These are phyloP conservation scores for Microstroma glucosiphilum DNA, from an alignment of 1,284 basidiomycete species.

Conservation along the genomic window DNA sequence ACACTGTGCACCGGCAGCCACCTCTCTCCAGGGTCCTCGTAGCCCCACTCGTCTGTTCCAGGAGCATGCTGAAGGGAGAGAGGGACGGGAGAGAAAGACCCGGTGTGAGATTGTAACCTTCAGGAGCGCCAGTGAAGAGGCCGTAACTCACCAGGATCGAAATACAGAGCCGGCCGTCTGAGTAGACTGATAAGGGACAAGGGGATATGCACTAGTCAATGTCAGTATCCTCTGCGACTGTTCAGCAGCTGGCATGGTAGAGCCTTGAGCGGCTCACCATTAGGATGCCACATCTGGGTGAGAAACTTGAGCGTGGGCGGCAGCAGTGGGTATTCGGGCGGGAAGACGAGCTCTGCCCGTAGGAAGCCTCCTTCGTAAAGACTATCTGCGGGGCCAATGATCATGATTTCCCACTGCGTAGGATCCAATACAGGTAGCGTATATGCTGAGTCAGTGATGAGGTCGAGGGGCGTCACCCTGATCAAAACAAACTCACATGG, in stretches of 20 bases:
- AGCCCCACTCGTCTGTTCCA: conserved; percentile 94
- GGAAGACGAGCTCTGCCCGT: conserved; percentile 47
- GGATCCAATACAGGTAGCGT: background rate
- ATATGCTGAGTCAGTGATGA: background rate
- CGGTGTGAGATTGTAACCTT: background rate
- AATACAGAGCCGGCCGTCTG: conserved; percentile 84
- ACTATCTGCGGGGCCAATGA: conserved; percentile 49
- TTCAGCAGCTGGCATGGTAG: no score
- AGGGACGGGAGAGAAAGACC: conserved; percentile 14
- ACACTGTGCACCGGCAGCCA: conserved; percentile 97
- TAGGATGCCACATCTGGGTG: conserved; percentile 98
- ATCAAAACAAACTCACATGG: conserved; percentile 15
- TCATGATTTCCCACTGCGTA: conserved; percentile 48
- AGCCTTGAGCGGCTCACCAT: conserved; percentile 66
- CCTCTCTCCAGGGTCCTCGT: conserved; percentile 92
- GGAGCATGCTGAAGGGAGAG: conserved; percentile 69
- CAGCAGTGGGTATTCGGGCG: conserved; percentile 66
- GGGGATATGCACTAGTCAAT: background rate
- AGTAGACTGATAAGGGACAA: conserved; percentile 61
- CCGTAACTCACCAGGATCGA: conserved; percentile 70
- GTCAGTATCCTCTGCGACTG: no score
- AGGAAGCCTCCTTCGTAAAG: conserved; percentile 50
- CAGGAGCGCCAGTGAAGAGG: background rate
- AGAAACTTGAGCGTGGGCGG: conserved; percentile 95
- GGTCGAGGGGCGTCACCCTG: background rate